Conservation (phyloP, 257 asterid species). For the Solanum chiquidenum region DNA sequence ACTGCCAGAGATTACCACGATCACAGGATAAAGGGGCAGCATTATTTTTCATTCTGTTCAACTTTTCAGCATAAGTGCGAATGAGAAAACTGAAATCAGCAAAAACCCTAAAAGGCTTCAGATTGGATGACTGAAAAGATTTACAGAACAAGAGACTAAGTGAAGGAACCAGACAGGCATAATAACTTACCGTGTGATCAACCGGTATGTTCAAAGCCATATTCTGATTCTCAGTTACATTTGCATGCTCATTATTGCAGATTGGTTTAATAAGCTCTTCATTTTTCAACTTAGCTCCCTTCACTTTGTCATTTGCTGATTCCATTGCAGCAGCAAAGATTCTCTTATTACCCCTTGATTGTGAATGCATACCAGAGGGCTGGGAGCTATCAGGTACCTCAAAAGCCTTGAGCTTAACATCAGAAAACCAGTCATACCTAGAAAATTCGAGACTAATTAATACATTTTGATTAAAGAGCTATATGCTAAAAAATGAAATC, state of each 20-base stretch:
- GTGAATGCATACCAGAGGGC: slow-evolving; percentile 16
- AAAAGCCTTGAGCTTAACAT: slow-evolving; percentile 19
- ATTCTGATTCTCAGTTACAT: slow-evolving; percentile 22
- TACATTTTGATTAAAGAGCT: neutral
- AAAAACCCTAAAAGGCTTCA: neutral
- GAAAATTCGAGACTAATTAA: slow-evolving; percentile 6
- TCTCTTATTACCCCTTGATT: slow-evolving; percentile 18
- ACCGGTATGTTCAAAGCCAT: slow-evolving; percentile 11
- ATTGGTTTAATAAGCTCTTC: slow-evolving; percentile 14
- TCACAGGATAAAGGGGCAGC: neutral
- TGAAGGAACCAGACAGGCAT: neutral
- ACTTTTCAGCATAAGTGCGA: neutral
- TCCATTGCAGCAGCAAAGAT: slow-evolving; percentile 14
- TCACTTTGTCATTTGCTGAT: slow-evolving; percentile 11
- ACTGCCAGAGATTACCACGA: neutral
- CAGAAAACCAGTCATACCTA: slow-evolving; percentile 77
- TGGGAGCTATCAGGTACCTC: slow-evolving; percentile 21
- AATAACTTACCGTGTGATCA: slow-evolving; percentile 30
- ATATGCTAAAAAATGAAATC: neutral
- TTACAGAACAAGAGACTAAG: neutral
- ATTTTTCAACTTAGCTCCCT: slow-evolving; percentile 12
- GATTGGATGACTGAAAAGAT: neutral
- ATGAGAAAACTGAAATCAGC: neutral
- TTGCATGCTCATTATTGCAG: slow-evolving; percentile 19
- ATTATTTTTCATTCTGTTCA: neutral